These are phyloP conservation scores for Entophlyctis luteolus DNA, from an alignment of 192 early-diverging fungal genomes.

Conservation along the genomic window DNA sequence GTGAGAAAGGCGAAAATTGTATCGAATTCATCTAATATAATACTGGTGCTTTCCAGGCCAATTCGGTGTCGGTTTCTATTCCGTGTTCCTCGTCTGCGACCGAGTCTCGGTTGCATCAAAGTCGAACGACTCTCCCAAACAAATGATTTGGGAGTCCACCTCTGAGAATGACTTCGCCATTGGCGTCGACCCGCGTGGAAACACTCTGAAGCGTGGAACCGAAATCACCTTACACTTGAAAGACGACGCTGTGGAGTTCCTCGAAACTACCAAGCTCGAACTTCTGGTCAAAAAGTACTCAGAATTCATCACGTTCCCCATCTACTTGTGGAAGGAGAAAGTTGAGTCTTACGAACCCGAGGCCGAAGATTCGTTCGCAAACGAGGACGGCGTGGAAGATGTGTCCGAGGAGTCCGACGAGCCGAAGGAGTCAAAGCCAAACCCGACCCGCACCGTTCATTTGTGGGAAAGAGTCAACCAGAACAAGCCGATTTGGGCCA, in stretches of 20 bases:
- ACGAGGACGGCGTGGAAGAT: slow-evolving; percentile 55
- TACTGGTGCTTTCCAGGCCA: slow-evolving; percentile 81
- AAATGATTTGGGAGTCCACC: slow-evolving; percentile 91
- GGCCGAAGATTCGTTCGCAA: slow-evolving; percentile 31
- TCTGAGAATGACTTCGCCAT: slow-evolving; percentile 89
- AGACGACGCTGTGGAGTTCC: slow-evolving; percentile 77
- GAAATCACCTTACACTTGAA: slow-evolving; percentile 89
- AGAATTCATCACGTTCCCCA: slow-evolving; percentile 98
- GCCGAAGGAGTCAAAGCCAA: slow-evolving; percentile 53
- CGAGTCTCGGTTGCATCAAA: slow-evolving; percentile 88
- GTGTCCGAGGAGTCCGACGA: slow-evolving; percentile 8
- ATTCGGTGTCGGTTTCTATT: slow-evolving; percentile 99
- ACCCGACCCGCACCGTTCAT: slow-evolving; percentile 51
- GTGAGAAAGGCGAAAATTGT: slow-evolving; percentile 1
- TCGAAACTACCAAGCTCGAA: slow-evolving; percentile 66
- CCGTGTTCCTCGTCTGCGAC: slow-evolving; percentile 94
- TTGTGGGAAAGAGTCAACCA: slow-evolving; percentile 83
- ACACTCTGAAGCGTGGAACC: slow-evolving; percentile 89
- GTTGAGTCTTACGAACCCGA: slow-evolving; percentile 58
- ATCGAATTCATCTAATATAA: neutral
- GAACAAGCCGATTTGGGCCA: slow-evolving; percentile 92
- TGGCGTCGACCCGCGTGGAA: slow-evolving; percentile 81
- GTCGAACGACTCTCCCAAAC: slow-evolving; percentile 71
- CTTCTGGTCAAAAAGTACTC: slow-evolving; percentile 68
- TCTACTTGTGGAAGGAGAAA: slow-evolving; percentile 69